Base-by-base conservation (phyloP, 169 alveolate species). In the Eimeria brunetti region DNA sequence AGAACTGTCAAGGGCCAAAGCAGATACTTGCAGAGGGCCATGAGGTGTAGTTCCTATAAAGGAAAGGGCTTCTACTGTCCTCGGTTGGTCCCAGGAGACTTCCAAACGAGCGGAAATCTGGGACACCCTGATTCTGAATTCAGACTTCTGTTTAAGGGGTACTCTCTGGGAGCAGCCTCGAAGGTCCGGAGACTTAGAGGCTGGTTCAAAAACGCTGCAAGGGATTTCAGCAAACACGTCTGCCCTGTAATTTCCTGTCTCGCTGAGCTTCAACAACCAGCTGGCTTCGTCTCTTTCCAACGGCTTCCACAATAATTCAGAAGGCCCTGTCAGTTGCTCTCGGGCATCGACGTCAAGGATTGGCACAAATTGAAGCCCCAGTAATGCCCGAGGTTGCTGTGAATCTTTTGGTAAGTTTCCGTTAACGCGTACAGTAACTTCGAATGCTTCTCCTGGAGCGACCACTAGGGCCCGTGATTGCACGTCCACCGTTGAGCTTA, bases 1-100 rank as follows among this genome's bases (percentile, higher is more conserved):
- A 41, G 92, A 85, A 8, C 81, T 49, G 69, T 85, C 81, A 22
- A 85, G 92, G 27, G 92, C 78, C 81, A 58, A 58, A n/a, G 92
- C 92, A 58, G 46, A 85, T 22, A 85, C 81, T 58, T 62, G 76
- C 41, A 85, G 92, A 38, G 18, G 49, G n/a, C 92, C 92, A 11
- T 62, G 62, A 18, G 76, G 81, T 85, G 81, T 73, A 62, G 30
- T 49, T 27, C 38, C 30, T 44, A 44, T 33, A 22, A 22, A 41
- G n/a, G 92, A 85, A 11, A 85, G 80, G 51, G 53, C 64, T 11
- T 46, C 44, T 62, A 85, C 12, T 24, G 81, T 85, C 60, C 60
- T 62, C 62, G 92, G 81, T 33, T 60, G 22, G 41, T 60, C 46
- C 92, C 92, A 85, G 46, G 92, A 85, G n/a, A 62, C 12, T 36